phyloP scores from a whole-genome alignment of 345 rosid species.

The Adansonia digitata region DNA sequence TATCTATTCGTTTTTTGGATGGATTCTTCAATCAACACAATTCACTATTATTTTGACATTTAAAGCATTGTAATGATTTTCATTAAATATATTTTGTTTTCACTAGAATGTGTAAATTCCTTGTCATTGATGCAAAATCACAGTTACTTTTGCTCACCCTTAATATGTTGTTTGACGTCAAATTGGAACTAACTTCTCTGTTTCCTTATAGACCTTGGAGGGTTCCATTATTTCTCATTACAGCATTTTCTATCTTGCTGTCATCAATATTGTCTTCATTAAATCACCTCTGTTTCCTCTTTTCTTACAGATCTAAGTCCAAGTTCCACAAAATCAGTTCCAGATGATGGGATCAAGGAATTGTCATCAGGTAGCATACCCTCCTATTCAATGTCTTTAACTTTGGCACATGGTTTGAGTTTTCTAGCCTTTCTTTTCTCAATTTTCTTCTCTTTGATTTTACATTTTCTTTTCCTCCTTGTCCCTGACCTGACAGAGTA shows the following conservation, averaged over 20 bases:
- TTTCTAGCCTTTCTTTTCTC: not conserved
- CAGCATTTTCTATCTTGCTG: not conserved
- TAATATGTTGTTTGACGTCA: not conserved
- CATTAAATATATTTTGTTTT: too few relatives aligned
- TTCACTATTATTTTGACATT: too few relatives aligned
- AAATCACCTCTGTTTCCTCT: not conserved
- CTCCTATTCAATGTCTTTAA: not conserved
- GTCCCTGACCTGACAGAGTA: not conserved
- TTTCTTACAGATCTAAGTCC: not conserved
- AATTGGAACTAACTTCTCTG: not conserved
- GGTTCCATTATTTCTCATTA: not conserved
- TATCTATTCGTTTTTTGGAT: not conserved
- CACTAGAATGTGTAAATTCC: not conserved
- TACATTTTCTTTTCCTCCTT: not conserved
- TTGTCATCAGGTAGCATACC: not conserved
- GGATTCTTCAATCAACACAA: not conserved
- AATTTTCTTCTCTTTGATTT: not conserved
- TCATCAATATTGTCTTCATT: not conserved
- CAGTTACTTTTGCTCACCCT: not conserved
- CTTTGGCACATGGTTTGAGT: not conserved
- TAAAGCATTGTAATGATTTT: too few relatives aligned
- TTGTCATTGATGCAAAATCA: not conserved
- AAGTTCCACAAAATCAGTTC: not conserved
- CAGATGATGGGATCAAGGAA: not conserved
- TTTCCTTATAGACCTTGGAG: not conserved